These are phyloP conservation scores for Ochetophila trinervis DNA, from an alignment of 306 rosid genomes.

Conservation along the genomic window DNA sequence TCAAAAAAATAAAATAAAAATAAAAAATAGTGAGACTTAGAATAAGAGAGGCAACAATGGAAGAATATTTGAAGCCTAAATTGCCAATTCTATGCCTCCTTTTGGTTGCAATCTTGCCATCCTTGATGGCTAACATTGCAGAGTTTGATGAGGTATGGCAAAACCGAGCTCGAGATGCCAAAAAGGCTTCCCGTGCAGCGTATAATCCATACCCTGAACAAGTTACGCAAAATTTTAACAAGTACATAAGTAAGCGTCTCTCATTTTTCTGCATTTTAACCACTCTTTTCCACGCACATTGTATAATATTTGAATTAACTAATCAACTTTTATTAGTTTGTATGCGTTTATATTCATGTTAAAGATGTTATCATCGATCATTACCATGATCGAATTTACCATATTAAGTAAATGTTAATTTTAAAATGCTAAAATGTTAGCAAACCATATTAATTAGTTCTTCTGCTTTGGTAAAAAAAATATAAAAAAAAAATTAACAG, in stretches of 20 bases:
- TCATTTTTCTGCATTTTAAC: too few relatives aligned
- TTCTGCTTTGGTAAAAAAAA: too few relatives aligned
- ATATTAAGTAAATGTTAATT: too few relatives aligned
- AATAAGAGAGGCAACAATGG: conserved; percentile 14
- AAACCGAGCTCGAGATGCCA: conserved; percentile 34
- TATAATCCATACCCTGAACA: conserved; percentile 26
- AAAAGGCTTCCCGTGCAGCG: conserved; percentile 25
- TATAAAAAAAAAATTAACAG: not conserved
- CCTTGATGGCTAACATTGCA: conserved; percentile 29
- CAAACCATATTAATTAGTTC: too few relatives aligned
- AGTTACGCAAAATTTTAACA: conserved; percentile 26
- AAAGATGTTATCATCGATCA: too few relatives aligned
- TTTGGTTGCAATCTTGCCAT: conserved; percentile 22
- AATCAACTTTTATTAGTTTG: too few relatives aligned
- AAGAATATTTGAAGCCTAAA: conserved; percentile 16
- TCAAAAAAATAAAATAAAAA: not conserved
- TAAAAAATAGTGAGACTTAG: not conserved
- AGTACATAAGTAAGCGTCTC: conserved; percentile 31
- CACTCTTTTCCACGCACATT: not conserved
- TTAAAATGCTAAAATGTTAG: too few relatives aligned
- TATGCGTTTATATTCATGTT: too few relatives aligned
- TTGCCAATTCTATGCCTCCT: conserved; percentile 29
- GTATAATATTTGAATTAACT: not conserved
- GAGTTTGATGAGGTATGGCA: conserved; percentile 41
- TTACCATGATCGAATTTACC: too few relatives aligned